phyloP scores from a whole-genome alignment of 768 basidiomycete species.

The Clitopilus hobsonii region DNA sequence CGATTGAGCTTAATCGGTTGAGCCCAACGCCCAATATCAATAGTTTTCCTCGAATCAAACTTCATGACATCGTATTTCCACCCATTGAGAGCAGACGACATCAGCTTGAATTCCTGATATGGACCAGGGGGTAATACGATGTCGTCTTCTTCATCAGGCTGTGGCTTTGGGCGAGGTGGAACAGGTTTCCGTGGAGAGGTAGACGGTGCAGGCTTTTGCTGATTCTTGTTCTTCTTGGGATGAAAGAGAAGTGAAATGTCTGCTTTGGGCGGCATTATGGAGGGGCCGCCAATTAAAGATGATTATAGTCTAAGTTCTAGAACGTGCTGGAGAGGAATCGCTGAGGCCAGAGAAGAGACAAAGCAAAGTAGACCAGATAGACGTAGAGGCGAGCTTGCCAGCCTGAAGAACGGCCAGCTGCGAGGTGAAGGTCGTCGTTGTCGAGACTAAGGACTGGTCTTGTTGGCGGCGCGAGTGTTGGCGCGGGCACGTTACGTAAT shows the following conservation, averaged over 20 bases:
- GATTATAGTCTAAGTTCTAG: constrained; percentile 5
- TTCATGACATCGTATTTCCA: constrained; percentile 95
- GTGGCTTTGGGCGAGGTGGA: constrained; percentile 31
- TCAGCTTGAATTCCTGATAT: constrained; percentile 72
- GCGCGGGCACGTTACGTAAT: neutral
- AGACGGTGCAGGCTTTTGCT: constrained; percentile 19
- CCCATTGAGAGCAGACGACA: constrained; percentile 75
- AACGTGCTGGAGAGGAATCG: neutral
- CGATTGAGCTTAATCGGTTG: constrained; percentile 83
- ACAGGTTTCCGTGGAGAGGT: constrained; percentile 35
- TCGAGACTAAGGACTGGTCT: neutral
- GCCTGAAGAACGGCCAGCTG: neutral
- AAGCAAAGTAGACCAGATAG: neutral
- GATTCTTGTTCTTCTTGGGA: constrained; percentile 55
- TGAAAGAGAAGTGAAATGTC: constrained; percentile 54
- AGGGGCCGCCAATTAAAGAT: neutral
- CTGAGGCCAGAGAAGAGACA: neutral
- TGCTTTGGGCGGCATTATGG: constrained; percentile 38
- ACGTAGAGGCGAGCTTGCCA: neutral
- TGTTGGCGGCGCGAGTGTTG: neutral
- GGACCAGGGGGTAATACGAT: constrained; percentile 60
- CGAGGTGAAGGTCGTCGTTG: neutral
- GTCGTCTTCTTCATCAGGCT: constrained; percentile 46
- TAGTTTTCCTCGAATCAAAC: constrained; percentile 70
- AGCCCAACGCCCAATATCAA: constrained; percentile 67